A percentile compares a stretch with the other conserved stretches of the same genome.
phyloP scores from a whole-genome alignment of 2,329 filamentous ascomycete genomes.

The Phyllosticta citrichinensis region DNA sequence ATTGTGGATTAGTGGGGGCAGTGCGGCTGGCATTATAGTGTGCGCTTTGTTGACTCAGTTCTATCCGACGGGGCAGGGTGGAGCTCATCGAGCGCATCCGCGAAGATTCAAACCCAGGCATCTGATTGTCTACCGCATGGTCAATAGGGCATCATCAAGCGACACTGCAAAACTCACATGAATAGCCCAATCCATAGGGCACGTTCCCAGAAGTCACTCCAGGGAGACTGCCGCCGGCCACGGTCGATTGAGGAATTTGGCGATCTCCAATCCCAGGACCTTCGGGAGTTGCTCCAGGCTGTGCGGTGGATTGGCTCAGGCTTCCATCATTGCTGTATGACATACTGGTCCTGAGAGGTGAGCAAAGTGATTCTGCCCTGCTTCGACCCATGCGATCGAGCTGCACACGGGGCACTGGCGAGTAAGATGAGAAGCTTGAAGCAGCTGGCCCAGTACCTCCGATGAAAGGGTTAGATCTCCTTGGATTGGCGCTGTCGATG shows the following conservation, averaged over 20 bases:
- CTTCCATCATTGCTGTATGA: slow-evolving; percentile 27
- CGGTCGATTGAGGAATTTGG: neutral
- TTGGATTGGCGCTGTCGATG: slow-evolving; percentile 26
- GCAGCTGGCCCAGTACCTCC: slow-evolving; percentile 12
- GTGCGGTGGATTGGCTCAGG: neutral
- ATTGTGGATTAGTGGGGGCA: slow-evolving; percentile 26
- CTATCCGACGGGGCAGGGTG: slow-evolving; percentile 29
- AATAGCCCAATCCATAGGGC: slow-evolving; percentile 30
- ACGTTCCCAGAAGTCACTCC: slow-evolving; percentile 18
- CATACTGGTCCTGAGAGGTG: slow-evolving; percentile 37
- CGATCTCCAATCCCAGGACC: neutral
- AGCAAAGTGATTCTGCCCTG: slow-evolving; percentile 33
- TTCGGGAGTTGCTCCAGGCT: neutral
- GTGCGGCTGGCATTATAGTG: slow-evolving; percentile 22
- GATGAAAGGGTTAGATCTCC: slow-evolving; percentile 29
- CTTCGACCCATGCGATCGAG: slow-evolving; percentile 33
- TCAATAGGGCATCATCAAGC: neutral
- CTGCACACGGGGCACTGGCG: slow-evolving; percentile 30
- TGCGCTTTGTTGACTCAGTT: slow-evolving; percentile 24
- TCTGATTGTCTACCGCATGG: slow-evolving; percentile 22
- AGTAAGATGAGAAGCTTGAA: slow-evolving; percentile 21
- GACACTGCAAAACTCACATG: slow-evolving; percentile 18
- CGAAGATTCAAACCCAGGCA: slow-evolving; percentile 30
- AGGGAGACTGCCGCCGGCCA: slow-evolving; percentile 13
- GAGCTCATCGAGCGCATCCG: slow-evolving; percentile 32